A percentile compares a stretch with the other conserved stretches of the same genome.
Conservation (phyloP, 2,329 filamentous ascomycete species). For the Talaromyces sp. region DNA sequence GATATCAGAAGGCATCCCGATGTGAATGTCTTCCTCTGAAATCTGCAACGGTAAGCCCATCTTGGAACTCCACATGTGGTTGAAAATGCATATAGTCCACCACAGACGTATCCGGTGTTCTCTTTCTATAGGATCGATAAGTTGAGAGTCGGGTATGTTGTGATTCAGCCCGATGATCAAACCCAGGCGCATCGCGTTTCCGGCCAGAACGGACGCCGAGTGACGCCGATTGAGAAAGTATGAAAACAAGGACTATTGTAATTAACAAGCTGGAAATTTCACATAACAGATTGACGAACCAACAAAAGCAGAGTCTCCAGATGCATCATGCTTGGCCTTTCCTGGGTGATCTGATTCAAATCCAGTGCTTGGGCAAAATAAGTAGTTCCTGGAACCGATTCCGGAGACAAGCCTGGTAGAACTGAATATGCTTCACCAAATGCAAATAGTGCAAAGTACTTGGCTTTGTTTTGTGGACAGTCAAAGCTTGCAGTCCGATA, state of each 20-base stretch:
- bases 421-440: constrained; percentile 43
- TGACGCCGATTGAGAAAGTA: constrained; percentile 32
- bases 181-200: constrained; percentile 36
- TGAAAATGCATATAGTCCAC: constrained; percentile 36
- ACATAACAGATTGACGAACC: constrained; percentile 17
- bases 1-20: constrained; percentile 29
- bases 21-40: constrained; percentile 42
- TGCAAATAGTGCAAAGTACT: constrained; percentile 41
- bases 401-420: constrained; percentile 25
- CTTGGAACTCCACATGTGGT: constrained; percentile 45
- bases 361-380: constrained; percentile 39
- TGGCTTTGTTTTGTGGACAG: constrained; percentile 34
- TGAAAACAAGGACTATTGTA: constrained; percentile 26
- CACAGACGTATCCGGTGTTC: constrained; percentile 32
- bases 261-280: not conserved
- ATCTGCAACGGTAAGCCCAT: constrained; percentile 46
- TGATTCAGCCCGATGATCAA: constrained; percentile 41
- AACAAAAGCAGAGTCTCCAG: constrained; percentile 38
- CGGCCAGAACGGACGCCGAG: constrained; percentile 29
- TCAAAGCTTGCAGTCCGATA: constrained; percentile 27
- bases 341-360: constrained; percentile 37
- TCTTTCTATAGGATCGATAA: constrained; percentile 33
- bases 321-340: constrained; percentile 40
- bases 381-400: constrained; percentile 38
- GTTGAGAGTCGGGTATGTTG: constrained; percentile 30